Conservation (phyloP, 2,329 filamentous ascomycete species). For the Chaetomiaceae sp. region DNA sequence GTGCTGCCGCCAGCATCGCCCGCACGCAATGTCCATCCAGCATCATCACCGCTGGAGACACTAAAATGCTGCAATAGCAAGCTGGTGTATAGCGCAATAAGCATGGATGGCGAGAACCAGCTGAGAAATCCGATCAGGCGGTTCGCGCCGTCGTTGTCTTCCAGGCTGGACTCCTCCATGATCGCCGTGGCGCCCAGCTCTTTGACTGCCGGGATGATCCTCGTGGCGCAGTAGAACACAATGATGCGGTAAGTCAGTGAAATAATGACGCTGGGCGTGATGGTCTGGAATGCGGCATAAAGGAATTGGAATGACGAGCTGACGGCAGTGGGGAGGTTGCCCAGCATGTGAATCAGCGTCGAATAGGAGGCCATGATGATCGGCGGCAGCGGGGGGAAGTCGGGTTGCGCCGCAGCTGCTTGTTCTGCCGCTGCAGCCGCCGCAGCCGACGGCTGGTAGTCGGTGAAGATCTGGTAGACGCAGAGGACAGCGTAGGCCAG, state of each 20-base stretch:
- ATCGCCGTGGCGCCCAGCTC: constrained; percentile 80
- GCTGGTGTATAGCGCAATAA: constrained; percentile 95
- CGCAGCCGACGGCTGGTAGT: constrained; percentile 81
- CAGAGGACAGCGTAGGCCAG: constrained; percentile 98
- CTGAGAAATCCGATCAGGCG: constrained; percentile 77
- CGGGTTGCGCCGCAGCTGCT: constrained; percentile 59
- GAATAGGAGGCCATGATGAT: constrained; percentile 99
- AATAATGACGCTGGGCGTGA: constrained; percentile 93
- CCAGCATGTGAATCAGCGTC: constrained; percentile 78
- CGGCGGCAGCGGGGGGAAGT: constrained; percentile 92
- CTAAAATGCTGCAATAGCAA: constrained; percentile 93
- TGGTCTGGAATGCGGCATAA: constrained; percentile 87
- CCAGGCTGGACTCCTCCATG: constrained; percentile 77
- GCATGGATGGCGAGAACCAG: constrained; percentile 91
- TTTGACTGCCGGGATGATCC: constrained; percentile 90
- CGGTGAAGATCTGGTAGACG: constrained; percentile 98
- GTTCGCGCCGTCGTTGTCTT: constrained; percentile 79
- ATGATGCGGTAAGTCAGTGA: constrained; percentile 90
- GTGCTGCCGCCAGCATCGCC: constrained; percentile 78
- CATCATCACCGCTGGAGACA: constrained; percentile 58
- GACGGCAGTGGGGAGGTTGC: constrained; percentile 75
- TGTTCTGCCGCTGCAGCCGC: constrained; percentile 51
- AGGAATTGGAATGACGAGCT: constrained; percentile 82
- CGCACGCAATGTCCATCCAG: constrained; percentile 78
- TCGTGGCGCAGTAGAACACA: constrained; percentile 90